Base-by-base conservation (phyloP, 75 land plant genomes). In the Azolla pinnata region DNA sequence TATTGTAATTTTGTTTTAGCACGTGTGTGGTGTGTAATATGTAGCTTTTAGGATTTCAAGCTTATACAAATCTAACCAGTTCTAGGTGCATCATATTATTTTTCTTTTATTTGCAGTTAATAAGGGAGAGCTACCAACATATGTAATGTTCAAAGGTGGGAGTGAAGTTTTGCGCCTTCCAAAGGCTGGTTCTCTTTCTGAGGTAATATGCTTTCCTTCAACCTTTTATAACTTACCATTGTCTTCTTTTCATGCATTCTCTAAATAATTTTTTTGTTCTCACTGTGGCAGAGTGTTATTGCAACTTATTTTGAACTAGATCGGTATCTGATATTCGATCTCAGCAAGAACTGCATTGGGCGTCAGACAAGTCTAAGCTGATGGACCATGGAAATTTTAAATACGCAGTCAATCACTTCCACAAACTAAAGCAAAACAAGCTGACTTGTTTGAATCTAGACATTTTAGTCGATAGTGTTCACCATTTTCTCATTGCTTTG, bases 121-220 rank as follows among this genome's bases (percentile, higher is more conserved):
- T 46, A 62, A 70, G 65, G 66, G 69, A 17, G 74, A 74, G 26
- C 81, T 84, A 59, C 87, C 83, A 42, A 72, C 75, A n/a, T 84
- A 84, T 54, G 70, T 84, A 32, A 60, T 84, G 64, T 84, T 81
- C 70, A 70, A 84, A 20, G 65, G 72, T 67, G 79, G 68, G 0
- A 54, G 48, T 0, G 83, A 75, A 64, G 60, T 78, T 57, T 28
- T 68, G 30, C 83, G 87, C 17, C 62, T 75, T 26, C 87, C 87
- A 40, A 65, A 1, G 9, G 3, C 29, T 29, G 28, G 14, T 24
- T 2, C 29, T 25, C 14, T 52, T 23, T 25, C 54, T 25, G 54
- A 52, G 54, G 54, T 52, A 52, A 12, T 35, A 5, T 35, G 40
- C 40, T 5, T 5, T 5, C 10, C 40, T 35, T 35, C 40, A 35